phyloP scores from a whole-genome alignment of 129 eudicot species.

The Lactuca sativa region DNA sequence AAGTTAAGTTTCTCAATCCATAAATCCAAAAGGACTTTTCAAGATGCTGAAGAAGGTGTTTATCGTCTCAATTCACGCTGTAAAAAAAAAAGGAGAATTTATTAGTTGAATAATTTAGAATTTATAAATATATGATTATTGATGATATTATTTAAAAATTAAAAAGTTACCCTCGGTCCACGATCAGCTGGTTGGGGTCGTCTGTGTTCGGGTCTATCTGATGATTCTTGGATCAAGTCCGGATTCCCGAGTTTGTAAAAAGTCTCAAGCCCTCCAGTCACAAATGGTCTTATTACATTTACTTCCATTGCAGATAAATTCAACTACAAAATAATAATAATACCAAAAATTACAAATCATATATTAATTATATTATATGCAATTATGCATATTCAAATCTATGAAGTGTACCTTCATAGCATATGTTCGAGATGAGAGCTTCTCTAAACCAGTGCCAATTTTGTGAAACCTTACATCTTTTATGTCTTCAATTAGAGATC shows the following conservation, averaged over 20 bases:
- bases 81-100: no score
- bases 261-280: conserved; percentile 67
- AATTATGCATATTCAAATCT: conserved; percentile 1
- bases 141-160: no score
- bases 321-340: conserved; percentile 44
- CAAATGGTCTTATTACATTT: conserved; percentile 86
- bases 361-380: neutral
- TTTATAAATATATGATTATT: neutral
- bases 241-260: conserved; percentile 84
- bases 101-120: neutral
- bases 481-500: conserved; percentile 95
- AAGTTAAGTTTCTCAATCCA: neutral
- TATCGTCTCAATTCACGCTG: neutral
- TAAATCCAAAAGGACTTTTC: no score
- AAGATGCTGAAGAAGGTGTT: neutral
- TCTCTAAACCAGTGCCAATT: conserved; percentile 88
- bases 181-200: conserved; percentile 64
- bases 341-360: conserved; percentile 36
- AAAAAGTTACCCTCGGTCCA: conserved; percentile 77
- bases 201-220: conserved; percentile 54
- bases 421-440: conserved; percentile 65
- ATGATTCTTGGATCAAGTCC: conserved; percentile 71
- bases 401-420: conserved; percentile 72
- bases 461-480: conserved; percentile 96
- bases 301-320: conserved; percentile 99